Percentiles rank a stretch among this genome's conserved stretches.
Conservation (phyloP, 495 filamentous ascomycete species). For the Acidiella bohemica region DNA sequence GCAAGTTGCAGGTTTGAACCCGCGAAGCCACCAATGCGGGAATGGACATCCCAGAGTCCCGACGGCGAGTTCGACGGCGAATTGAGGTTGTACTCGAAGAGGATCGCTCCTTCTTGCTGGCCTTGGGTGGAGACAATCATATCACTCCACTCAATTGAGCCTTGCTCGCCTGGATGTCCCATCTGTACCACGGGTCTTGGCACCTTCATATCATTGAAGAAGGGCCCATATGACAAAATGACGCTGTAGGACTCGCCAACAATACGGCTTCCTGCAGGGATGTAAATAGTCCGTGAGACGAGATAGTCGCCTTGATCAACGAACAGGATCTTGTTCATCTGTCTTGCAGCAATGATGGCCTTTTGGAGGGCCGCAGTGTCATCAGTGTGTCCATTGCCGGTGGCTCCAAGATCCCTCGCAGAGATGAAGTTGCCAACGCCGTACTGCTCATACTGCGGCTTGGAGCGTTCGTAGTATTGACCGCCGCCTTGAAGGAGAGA, state of each 20-base stretch:
- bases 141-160: slow-evolving; percentile 27
- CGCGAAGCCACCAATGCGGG: slow-evolving; percentile 42
- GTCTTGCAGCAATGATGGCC: slow-evolving; percentile 18
- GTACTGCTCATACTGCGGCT: slow-evolving; percentile 27
- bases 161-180: slow-evolving; percentile 26
- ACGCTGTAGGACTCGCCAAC: slow-evolving; percentile 42
- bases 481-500: slow-evolving; percentile 17
- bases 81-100: slow-evolving; percentile 29
- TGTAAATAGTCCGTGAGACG: slow-evolving; percentile 42
- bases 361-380: slow-evolving; percentile 25
- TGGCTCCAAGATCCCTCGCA: slow-evolving; percentile 22
- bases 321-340: slow-evolving; percentile 23
- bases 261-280: slow-evolving; percentile 42
- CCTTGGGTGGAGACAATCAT: slow-evolving; percentile 34
- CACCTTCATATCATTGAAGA: slow-evolving; percentile 22
- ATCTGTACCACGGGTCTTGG: slow-evolving; percentile 32
- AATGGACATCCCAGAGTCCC: slow-evolving; percentile 45
- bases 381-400: slow-evolving; percentile 22
- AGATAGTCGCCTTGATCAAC: slow-evolving; percentile 35
- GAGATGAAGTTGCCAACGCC: slow-evolving; percentile 18
- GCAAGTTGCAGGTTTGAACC: slow-evolving; percentile 39
- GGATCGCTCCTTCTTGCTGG: slow-evolving; percentile 26
- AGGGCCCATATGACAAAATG: slow-evolving; percentile 30
- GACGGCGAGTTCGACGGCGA: slow-evolving; percentile 16
- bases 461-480: slow-evolving; percentile 24